Base-by-base conservation (phyloP, 352 stramenopile species). In the Pythium aphanidermatum region DNA sequence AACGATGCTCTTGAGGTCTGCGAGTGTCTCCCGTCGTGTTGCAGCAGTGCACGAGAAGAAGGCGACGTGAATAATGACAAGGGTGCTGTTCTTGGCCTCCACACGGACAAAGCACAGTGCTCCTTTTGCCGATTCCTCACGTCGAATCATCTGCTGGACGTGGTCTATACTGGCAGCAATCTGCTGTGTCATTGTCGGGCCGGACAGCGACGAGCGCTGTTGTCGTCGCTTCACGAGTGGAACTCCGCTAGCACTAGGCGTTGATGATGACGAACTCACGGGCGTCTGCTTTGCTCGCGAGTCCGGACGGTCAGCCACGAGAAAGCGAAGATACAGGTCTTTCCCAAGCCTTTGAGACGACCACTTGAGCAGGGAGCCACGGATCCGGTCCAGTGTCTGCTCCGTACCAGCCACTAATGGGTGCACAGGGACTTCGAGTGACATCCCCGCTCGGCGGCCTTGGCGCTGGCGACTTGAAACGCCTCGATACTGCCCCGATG, bases 51-150 rank as follows among this genome's bases (percentile, higher is more conserved):
- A 85, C n/a, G 80, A 73, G 31, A 91, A 95, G 37, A 95, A 95
- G n/a, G 83, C 83, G 24, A 92, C 73, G 49, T 95, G 77, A 27
- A 95, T 54, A 19, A 77, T 72, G 13, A 79, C 77, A 2, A 95
- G 46, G 14, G 79, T 86, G 47, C 85, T 82, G 56, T 75, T 88
- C 41, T 88, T 92, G 25, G 81, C 62, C 47, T 92, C 80, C 7
- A 92, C 42, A 11, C 83, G 76, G 4, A 92, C 76, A 49, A 95
- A 92, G 37, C 83, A 95, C 25, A 95, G 48, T 23, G 82, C 32
- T 66, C 68, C 50, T 50, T 64, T 49, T 20, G 36, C 41, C 25
- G 31, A 7, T 14, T 55, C 47, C 20, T 49, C 47, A 4, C 25
- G 28, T 27, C 71, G 45, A 21, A 62, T 56, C 26, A 36, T 35